A percentile compares a stretch with the other conserved stretches of the same genome.
phyloP scores from a whole-genome alignment of 2,329 filamentous ascomycete genomes.

The Trichophyton schoenleinii region DNA sequence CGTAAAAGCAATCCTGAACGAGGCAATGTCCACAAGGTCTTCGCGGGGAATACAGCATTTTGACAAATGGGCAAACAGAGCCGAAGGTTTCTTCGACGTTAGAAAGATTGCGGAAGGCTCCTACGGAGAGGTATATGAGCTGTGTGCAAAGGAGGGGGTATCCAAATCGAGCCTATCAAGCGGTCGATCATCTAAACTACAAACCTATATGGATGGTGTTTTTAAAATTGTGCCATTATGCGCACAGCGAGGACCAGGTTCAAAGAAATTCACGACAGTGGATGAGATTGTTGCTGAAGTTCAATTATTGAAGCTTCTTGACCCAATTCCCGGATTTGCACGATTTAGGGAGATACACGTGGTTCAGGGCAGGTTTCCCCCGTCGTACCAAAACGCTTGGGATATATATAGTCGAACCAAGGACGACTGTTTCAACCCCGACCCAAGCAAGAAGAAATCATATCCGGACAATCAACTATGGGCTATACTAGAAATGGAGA shows the following conservation, averaged over 20 bases:
- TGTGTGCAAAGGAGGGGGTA: slow-evolving; percentile 32
- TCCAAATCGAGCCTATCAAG: slow-evolving; percentile 25
- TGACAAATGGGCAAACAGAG: slow-evolving; percentile 27
- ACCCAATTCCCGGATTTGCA: slow-evolving; percentile 49
- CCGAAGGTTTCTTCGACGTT: slow-evolving; percentile 33
- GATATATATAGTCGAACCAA: slow-evolving; percentile 29
- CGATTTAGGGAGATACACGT: slow-evolving; percentile 48
- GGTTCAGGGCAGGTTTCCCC: slow-evolving; percentile 44
- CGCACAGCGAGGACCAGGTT: slow-evolving; percentile 29
- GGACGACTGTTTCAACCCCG: slow-evolving; percentile 41
- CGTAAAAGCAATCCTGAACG: slow-evolving; percentile 25
- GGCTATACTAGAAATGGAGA: slow-evolving; percentile 54
- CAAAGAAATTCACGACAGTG: slow-evolving; percentile 33
- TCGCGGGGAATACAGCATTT: slow-evolving; percentile 29
- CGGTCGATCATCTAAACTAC: slow-evolving; percentile 27
- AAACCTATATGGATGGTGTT: slow-evolving; percentile 31
- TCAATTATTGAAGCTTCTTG: slow-evolving; percentile 45
- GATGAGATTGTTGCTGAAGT: slow-evolving; percentile 40
- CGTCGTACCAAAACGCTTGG: slow-evolving; percentile 38
- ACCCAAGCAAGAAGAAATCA: slow-evolving; percentile 41
- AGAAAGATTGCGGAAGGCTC: slow-evolving; percentile 54
- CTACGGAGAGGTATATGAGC: slow-evolving; percentile 53
- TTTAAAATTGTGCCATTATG: slow-evolving; percentile 39
- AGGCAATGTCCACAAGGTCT: slow-evolving; percentile 26
- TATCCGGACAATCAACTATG: slow-evolving; percentile 47